Base-by-base conservation (phyloP, 352 stramenopile genomes). In the Phytophthora parvispora region DNA sequence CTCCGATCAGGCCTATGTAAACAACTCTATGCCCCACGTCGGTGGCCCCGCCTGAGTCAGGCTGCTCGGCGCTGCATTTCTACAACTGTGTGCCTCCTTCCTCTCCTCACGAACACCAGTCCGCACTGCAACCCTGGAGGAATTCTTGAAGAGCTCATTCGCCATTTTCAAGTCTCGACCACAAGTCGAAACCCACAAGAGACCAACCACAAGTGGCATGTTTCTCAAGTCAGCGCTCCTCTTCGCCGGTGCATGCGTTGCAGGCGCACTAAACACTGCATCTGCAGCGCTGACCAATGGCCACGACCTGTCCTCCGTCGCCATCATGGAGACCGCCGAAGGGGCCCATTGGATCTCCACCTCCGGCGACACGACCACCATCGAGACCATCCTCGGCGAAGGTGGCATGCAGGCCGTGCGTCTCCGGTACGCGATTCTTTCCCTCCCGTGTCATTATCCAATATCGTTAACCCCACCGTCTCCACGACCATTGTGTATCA, bases 241-340 rank as follows among this genome's bases (percentile, higher is more conserved):
- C 7, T 48, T 48, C 40, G 40, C 40, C 20, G 40, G 40, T 25
- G 51, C 1, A 18, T 64, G 36, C 45, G 7, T 47, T 51, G 28
- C 66, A 1, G 60, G 28, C 12, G 22, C 48, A 10, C 52, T 74
- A 2, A 42, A 45, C 52, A 20, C 18, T 6, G 25, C 47, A 8
- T 18, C 40, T 9, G 40, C 25, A 6, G 69, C 59, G 28, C 29
- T 78, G 27, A 64, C 49, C 25, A 75, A 75, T 25, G 71, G 71
- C 12, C 67, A 78, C 22, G 71, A 78, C 12, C 31, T 78, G 29
- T 78, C 71, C 20, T 78, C 71, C 6, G 71, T 67, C 1, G 32
- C 34, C 0, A 40, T 78, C 15, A 76, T 79, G 71, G 71, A 79
- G 53, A 73, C 67, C 36, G 24, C 40, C 0, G 52, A 76, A 60